Evolutionary conservation across 352 stramenopile genomes (phyloP).

Genomic region (Globisporangium abappressorium): DNA sequence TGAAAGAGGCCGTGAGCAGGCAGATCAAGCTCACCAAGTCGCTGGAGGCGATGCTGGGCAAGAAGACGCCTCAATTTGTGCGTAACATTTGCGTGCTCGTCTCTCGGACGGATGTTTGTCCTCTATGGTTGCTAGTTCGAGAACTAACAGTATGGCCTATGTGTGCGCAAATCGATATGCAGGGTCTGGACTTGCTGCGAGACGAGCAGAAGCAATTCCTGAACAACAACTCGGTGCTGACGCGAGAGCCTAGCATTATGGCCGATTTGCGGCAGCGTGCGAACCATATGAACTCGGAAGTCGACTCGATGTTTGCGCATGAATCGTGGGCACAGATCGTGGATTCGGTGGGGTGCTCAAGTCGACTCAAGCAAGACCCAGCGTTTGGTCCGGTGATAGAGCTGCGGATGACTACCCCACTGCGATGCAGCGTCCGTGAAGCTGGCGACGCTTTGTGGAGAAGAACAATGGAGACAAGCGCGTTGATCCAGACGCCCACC

Average conservation of each 20-base stretch:
- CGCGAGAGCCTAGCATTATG: background rate
- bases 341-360: background rate
- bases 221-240: background rate
- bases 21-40: too few relatives aligned
- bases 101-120: too few relatives aligned
- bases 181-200: slow-evolving; percentile 1
- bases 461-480: background rate
- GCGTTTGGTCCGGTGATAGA: background rate
- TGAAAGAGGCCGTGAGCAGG: too few relatives aligned
- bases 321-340: background rate
- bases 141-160: background rate
- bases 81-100: background rate
- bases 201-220: slow-evolving; percentile 11
- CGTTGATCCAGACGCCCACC: slow-evolving; percentile 19
- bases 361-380: background rate
- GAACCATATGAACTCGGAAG: background rate
- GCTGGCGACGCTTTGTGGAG: background rate
- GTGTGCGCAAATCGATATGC: background rate
- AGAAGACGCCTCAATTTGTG: slow-evolving; percentile 19
- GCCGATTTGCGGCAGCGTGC: slow-evolving; percentile 1
- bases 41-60: slow-evolving; percentile 14
- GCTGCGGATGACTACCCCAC: slow-evolving; percentile 18
- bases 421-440: background rate
- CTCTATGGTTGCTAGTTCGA: too few relatives aligned
- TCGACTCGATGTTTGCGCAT: background rate